Percentiles rank a stretch among this genome's conserved stretches.
phyloP scores from a whole-genome alignment of 148 eudicot species.

The Cornus florida region DNA sequence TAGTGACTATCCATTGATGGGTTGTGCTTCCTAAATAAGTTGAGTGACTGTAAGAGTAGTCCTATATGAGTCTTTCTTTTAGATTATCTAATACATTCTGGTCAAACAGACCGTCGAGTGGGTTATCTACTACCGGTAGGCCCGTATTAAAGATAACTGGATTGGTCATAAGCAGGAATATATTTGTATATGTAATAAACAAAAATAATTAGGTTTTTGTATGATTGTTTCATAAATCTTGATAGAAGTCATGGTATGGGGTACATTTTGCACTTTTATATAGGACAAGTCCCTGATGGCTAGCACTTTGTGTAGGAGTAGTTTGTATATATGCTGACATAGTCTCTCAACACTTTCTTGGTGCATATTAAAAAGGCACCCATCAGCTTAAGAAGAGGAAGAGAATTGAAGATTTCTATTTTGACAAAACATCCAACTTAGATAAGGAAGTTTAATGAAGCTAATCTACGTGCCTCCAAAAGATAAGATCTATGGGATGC shows the following conservation, averaged over 20 bases:
- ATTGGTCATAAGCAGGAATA: neutral
- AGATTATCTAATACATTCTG: neutral
- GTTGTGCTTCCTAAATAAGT: neutral
- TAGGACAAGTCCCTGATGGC: neutral
- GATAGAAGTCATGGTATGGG: neutral
- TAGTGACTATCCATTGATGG: neutral
- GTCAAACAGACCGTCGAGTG: neutral
- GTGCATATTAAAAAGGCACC: neutral
- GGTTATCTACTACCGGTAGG: no score
- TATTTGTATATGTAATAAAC: neutral
- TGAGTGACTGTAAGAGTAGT: neutral
- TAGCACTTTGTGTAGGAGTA: neutral
- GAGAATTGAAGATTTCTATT: neutral
- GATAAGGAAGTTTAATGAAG: neutral
- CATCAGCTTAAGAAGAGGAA: neutral
- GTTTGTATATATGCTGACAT: neutral
- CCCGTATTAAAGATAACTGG: no score
- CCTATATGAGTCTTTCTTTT: no score
- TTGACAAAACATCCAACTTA: neutral
- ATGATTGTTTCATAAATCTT: no score
- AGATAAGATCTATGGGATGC: no score
- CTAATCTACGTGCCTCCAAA: no score
- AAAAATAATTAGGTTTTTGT: neutral
- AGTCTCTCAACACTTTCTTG: neutral
- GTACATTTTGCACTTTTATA: neutral